Evolutionary conservation across 106 monocot genomes (phyloP), one percentile per base, ranked within the genome.

Genomic region (Dactylorhiza incarnata): DNA sequence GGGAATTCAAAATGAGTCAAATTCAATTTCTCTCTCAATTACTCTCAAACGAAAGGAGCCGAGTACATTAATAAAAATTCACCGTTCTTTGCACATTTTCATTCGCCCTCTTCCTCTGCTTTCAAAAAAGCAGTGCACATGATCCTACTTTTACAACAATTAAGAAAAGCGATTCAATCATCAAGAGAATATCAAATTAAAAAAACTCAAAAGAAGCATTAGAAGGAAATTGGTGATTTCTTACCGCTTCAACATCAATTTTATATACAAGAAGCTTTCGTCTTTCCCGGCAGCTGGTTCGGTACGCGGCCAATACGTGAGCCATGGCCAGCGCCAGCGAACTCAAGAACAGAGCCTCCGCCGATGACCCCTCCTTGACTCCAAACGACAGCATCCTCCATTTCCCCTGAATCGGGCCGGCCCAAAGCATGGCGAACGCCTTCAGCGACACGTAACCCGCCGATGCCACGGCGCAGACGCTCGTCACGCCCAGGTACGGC

Each of bases 181-280:
- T 37, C 37, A 37, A 37, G 2, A 37, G 37, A 37, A 37, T 2
- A 37, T 37, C 0, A 37, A 37, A 29, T 29, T 29, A 1, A 29
- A 37, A 37, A 37, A 37, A 37, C 37, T 37, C 37, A 37, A 37
- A 37, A 37, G 3, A 37, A 37, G 37, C 37, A 37, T 37, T 3
- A 37, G 37, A 20, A 69, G 1, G n/a, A 11, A 3, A 16, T 69
- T 46, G 69, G n/a, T 46, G 44, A 46, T 43, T 23, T 1, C 74
- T 75, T 62, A 85, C 90, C 26, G 90, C 87, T 87, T 90, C 90
- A n/a, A 90, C 78, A 68, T 90, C 90, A 73, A 90, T 90, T 73
- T 83, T 83, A 73, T 79, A 90, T 22, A 90, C 87, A 17, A 87
- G 66, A 67, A 87, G 50, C 81, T 87, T 87, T 53, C 90, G 59